These are phyloP conservation scores for Pichia rugopelliculosa DNA, from an alignment of 805 yeast genomes.

Conservation along the genomic window DNA sequence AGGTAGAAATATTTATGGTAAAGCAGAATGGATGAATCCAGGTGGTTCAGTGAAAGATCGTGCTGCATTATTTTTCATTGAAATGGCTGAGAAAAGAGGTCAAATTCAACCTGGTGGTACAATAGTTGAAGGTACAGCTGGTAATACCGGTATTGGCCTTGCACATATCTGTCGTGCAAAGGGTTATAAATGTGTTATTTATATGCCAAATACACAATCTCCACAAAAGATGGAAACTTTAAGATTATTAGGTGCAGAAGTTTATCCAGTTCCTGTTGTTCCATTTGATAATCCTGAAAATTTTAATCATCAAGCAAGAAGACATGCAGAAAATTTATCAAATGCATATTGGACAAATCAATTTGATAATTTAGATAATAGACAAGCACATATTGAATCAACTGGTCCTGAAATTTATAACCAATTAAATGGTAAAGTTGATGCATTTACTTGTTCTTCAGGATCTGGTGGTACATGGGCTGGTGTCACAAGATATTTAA, in stretches of 20 bases:
- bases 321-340: constrained; percentile 67
- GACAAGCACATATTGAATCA: constrained; percentile 83
- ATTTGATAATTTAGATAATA: constrained; percentile 79
- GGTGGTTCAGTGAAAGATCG: constrained; percentile 92
- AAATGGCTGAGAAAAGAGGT: constrained; percentile 71
- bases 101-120: constrained; percentile 72
- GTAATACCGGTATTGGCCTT: constrained; percentile 88
- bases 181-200: constrained; percentile 80
- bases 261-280: constrained; percentile 83
- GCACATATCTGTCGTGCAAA: constrained; percentile 77
- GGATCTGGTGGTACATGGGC: constrained; percentile 94
- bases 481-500: constrained; percentile 73
- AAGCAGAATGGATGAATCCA: constrained; percentile 90
- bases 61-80: constrained; percentile 71
- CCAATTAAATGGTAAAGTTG: constrained; percentile 73
- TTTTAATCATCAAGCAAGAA: constrained; percentile 80
- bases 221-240: constrained; percentile 72
- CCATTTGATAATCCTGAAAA: constrained; percentile 77
- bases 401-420: constrained; percentile 94
- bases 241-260: constrained; percentile 76
- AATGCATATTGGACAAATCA: constrained; percentile 96
- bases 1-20: constrained; percentile 75
- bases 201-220: constrained; percentile 89
- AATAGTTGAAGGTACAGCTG: constrained; percentile 92
- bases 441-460: constrained; percentile 84